A percentile compares a stretch with the other conserved stretches of the same genome.
phyloP scores from a whole-genome alignment of 1,139 yeast species.

The Sporopachydermia cereana region DNA sequence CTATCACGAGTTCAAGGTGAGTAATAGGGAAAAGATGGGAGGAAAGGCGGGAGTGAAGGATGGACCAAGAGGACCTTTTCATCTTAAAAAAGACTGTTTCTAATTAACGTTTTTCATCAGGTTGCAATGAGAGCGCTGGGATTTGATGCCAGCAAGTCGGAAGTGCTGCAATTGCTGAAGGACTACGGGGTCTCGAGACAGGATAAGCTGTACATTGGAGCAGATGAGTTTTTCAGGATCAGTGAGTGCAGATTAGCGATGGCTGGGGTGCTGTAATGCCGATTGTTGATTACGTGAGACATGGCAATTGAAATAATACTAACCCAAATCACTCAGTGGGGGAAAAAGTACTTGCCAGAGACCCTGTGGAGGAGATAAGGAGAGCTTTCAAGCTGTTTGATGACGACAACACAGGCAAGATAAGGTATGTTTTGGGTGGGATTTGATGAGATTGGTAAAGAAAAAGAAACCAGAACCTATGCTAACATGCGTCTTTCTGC shows the following conservation, averaged over 20 bases:
- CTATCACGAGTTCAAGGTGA: constrained; percentile 73
- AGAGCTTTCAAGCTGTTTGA: constrained; percentile 89
- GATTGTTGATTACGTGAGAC: background rate
- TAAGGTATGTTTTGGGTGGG: constrained; percentile 31
- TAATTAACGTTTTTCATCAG: constrained; percentile 10
- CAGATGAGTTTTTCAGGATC: constrained; percentile 70
- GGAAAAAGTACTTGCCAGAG: constrained; percentile 66
- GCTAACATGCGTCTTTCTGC: background rate
- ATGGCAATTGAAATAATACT: background rate
- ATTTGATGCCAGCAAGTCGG: constrained; percentile 71
- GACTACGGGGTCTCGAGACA: constrained; percentile 60
- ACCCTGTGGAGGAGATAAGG: constrained; percentile 84
- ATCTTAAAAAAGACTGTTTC: background rate
- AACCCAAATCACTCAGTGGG: constrained; percentile 39
- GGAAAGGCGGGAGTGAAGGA: no score
- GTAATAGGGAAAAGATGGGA: constrained; percentile 5
- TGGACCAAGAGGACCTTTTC: no score
- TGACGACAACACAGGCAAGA: constrained; percentile 80
- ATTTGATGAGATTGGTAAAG: no score
- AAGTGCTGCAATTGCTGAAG: constrained; percentile 68
- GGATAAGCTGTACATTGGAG: constrained; percentile 59
- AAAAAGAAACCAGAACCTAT: no score
- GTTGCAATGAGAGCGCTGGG: constrained; percentile 93
- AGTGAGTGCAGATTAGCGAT: constrained; percentile 30
- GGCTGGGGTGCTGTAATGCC: background rate